phyloP scores from a whole-genome alignment of 441 rosid species.

The Populus hybrid region DNA sequence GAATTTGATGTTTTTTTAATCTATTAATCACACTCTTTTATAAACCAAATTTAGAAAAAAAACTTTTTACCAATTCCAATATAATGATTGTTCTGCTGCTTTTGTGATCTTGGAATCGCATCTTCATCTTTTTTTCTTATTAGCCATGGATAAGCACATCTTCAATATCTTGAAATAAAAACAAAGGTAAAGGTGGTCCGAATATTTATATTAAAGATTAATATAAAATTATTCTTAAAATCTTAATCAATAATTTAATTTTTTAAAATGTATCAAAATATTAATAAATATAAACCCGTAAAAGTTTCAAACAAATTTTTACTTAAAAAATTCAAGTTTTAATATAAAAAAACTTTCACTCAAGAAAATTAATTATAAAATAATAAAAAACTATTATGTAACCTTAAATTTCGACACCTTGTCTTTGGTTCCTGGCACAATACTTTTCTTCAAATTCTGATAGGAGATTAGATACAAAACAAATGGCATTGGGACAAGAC shows the following conservation, averaged over 20 bases:
- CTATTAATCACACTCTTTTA: not conserved
- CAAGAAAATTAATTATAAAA: too few species aligned
- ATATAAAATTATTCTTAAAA: too few species aligned
- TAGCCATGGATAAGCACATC: not conserved
- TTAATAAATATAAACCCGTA: too few species aligned
- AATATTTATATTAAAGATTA: too few species aligned
- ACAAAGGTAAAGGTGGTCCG: not conserved
- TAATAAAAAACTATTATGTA: too few species aligned
- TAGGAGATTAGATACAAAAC: not conserved
- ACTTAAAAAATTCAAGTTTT: too few species aligned
- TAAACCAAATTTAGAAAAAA: constrained; percentile 1
- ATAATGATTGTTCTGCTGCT: constrained; percentile 12
- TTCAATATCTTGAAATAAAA: not conserved
- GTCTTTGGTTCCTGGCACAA: not conserved
- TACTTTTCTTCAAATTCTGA: not conserved
- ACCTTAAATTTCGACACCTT: too few species aligned
- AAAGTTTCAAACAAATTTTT: too few species aligned
- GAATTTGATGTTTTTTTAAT: not conserved
- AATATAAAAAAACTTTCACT: too few species aligned
- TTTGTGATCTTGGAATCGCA: constrained; percentile 9
- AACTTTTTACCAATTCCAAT: not conserved
- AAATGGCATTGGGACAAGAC: not conserved
- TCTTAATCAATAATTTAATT: too few species aligned
- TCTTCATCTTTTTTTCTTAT: not conserved
- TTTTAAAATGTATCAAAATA: too few species aligned